phyloP scores from a whole-genome alignment of 305 asterid genomes.

The Nicotiana rustica region DNA sequence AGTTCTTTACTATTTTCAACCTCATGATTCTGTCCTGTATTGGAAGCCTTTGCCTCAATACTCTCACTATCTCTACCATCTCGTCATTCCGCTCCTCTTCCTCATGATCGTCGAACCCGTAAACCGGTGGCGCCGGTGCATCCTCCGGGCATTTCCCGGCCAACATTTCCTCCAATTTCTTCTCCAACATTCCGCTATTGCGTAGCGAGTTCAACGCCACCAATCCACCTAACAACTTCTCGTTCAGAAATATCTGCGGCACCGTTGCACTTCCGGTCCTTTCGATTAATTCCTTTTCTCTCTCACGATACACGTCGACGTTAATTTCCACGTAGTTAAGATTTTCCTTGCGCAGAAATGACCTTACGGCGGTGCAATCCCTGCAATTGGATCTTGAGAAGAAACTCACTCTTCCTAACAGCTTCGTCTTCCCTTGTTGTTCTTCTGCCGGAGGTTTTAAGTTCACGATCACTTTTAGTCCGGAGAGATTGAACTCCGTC shows the following conservation, averaged over 20 bases:
- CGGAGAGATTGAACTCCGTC: slow-evolving; percentile 71
- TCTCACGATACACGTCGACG: slow-evolving; percentile 74
- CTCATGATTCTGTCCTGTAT: slow-evolving; percentile 85
- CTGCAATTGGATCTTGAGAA: slow-evolving; percentile 88
- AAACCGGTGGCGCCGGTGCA: slow-evolving; percentile 83
- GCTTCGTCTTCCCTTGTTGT: slow-evolving; percentile 40
- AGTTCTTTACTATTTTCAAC: slow-evolving; percentile 82
- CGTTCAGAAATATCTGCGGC: slow-evolving; percentile 90
- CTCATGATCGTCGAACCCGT: slow-evolving; percentile 74
- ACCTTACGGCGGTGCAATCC: slow-evolving; percentile 81
- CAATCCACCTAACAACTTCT: slow-evolving; percentile 79
- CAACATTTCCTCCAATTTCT: slow-evolving; percentile 74
- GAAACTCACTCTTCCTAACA: slow-evolving; percentile 74
- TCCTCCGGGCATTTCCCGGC: slow-evolving; percentile 77
- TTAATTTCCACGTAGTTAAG: slow-evolving; percentile 78
- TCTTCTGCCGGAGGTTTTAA: slow-evolving; percentile 49
- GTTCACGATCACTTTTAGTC: slow-evolving; percentile 62
- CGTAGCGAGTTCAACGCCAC: slow-evolving; percentile 85
- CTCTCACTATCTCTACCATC: slow-evolving; percentile 66
- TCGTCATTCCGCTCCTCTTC: slow-evolving; percentile 63
- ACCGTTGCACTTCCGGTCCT: slow-evolving; percentile 67
- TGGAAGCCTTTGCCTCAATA: slow-evolving; percentile 74
- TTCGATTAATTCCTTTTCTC: slow-evolving; percentile 73
- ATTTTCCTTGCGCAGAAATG: slow-evolving; percentile 60
- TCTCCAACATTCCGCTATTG: slow-evolving; percentile 77